phyloP scores from a whole-genome alignment of 177 flowering plant genomes.

The Vitis hybrid region DNA sequence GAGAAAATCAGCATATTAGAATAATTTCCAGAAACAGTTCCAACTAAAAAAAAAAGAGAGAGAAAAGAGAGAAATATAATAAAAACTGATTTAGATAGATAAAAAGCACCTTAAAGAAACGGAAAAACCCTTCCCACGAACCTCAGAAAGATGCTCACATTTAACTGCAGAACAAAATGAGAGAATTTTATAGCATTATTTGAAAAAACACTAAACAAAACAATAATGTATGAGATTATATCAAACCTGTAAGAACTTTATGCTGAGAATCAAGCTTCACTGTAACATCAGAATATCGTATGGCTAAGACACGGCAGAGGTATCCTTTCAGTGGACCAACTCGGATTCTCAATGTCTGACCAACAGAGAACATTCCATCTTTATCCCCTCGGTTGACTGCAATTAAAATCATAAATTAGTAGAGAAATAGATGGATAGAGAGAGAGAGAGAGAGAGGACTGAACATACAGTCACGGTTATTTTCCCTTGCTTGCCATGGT shows the following conservation, averaged over 20 bases:
- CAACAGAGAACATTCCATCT: constrained; percentile 66
- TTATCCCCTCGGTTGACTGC: constrained; percentile 59
- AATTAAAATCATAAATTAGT: constrained; percentile 15
- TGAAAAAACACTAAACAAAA: not conserved
- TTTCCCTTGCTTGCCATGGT: constrained; percentile 43
- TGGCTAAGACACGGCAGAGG: constrained; percentile 80
- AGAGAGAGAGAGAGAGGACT: constrained; percentile 9
- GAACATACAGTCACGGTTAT: constrained; percentile 50
- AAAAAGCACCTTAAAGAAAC: constrained; percentile 34
- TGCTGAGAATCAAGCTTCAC: constrained; percentile 90
- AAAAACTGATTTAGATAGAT: not conserved
- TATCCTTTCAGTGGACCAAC: constrained; percentile 91
- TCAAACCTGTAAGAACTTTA: constrained; percentile 83
- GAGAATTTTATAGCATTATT: not conserved
- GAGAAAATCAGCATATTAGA: constrained; percentile 9
- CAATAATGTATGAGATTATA: not conserved
- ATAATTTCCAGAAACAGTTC: not conserved
- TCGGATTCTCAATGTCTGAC: constrained; percentile 85
- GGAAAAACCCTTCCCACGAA: constrained; percentile 52
- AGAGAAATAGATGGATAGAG: no score
- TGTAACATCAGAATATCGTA: constrained; percentile 73
- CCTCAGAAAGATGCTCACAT: constrained; percentile 78
- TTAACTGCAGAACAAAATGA: constrained; percentile 53
- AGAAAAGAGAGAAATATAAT: not conserved
- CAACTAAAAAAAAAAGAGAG: not conserved